Evolutionary conservation across 2,329 filamentous ascomycete species (phyloP), one percentile per base, ranked within the genome.

Genomic region (Neonectria coccinea): DNA sequence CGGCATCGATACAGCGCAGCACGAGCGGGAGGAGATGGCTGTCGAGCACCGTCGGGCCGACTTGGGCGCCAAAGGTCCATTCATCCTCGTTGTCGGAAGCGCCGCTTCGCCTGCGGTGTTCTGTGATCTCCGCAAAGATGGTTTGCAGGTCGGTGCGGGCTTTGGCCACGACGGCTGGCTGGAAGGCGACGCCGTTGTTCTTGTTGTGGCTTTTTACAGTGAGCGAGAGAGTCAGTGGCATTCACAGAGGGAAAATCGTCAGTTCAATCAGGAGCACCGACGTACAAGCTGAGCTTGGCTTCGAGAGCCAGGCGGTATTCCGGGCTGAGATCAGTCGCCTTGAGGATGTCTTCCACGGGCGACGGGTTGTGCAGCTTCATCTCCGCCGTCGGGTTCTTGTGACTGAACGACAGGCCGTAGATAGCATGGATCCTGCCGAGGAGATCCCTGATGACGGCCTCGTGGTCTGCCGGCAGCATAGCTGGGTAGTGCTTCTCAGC

Each of bases 401-500:
- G 66, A 20, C 58, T 66, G 5, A 67, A 55, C 11, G 62, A 63
- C 8, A 67, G 18, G 2, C 65, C 62, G 20, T 66, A 63, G 0
- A 67, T 22, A 4, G 22, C 16, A 59, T 67, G 62, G 5, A 67
- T n/a, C 3, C 65, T 47, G 4, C 63, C 4, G 2, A 67, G 55
- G 2, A 67, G 62, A 20, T 59, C 20, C 11, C 58, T 55, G 3
- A 63, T 29, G 5, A 39, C 5, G 6, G 7, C 29, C 10, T 56
- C 54, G 10, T 59, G 12, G 5, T 62, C 29, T 1, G 12, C 39
- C 1, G 42, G 48, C 3, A 67, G 45, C 62, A 67, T 67, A n/a
- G 65, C 65, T 10, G 54, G 50, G 25, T 66, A 67, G 39, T 67
- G 65, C 14, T 66, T 66, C 31, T 66, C 54, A 3, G 65, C 65